A percentile compares a stretch with the other conserved stretches of the same genome.
Conservation (phyloP, 208 protist genomes). For the Zelonia costaricensis region DNA sequence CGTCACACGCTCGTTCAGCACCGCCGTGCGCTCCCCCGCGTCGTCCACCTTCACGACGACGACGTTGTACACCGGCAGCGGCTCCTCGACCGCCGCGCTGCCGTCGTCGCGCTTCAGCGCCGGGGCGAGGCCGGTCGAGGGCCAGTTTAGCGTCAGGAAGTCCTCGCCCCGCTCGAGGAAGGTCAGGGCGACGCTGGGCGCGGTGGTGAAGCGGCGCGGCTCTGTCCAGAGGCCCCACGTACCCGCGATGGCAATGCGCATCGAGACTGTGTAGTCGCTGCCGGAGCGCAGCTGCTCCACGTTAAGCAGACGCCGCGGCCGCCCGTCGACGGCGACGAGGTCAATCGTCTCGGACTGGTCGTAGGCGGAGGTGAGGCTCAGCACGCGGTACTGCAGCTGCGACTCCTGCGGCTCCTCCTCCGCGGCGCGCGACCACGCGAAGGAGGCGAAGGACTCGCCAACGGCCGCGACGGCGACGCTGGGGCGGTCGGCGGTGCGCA, state of each 20-base stretch:
- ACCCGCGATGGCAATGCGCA: slow-evolving; percentile 69
- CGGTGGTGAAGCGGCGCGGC: slow-evolving; percentile 55
- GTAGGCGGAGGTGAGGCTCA: slow-evolving; percentile 49
- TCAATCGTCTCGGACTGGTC: slow-evolving; percentile 39
- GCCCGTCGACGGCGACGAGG: slow-evolving; percentile 26
- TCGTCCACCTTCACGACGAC: slow-evolving; percentile 48
- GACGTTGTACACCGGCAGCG: slow-evolving; percentile 37
- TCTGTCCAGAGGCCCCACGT: slow-evolving; percentile 92
- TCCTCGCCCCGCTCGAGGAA: slow-evolving; percentile 89
- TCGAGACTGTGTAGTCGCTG: slow-evolving; percentile 62
- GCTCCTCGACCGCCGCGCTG: background rate
- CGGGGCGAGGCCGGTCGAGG: slow-evolving; percentile 11
- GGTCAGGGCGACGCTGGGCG: slow-evolving; percentile 34
- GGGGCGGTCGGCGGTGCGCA: slow-evolving; percentile 67
- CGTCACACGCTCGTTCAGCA: slow-evolving; percentile 63
- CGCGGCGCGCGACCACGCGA: slow-evolving; percentile 61
- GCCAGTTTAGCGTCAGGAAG: slow-evolving; percentile 80
- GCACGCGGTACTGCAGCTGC: slow-evolving; percentile 75
- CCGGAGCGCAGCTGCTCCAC: slow-evolving; percentile 67
- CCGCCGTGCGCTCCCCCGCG: slow-evolving; percentile 30
- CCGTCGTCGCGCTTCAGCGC: background rate
- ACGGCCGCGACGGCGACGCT: slow-evolving; percentile 43
- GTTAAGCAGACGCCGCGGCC: slow-evolving; percentile 45
- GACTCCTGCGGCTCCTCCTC: slow-evolving; percentile 51
- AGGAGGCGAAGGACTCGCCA: slow-evolving; percentile 84